These are phyloP conservation scores for Syncephalastrum monosporum DNA, from an alignment of 371 early-diverging fungal species.

Conservation along the genomic window DNA sequence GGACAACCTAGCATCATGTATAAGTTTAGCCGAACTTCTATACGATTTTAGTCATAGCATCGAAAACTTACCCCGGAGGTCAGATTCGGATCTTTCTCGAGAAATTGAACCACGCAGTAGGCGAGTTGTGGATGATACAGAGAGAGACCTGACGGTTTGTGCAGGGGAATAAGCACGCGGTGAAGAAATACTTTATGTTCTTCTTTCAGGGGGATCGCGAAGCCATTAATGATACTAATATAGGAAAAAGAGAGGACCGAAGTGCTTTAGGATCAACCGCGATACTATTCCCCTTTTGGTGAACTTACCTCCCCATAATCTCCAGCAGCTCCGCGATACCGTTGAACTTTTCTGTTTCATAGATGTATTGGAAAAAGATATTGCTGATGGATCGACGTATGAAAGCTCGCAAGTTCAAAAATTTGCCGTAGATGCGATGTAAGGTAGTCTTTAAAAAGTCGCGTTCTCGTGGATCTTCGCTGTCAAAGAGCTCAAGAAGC, in stretches of 20 bases:
- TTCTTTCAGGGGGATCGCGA: constrained; percentile 95
- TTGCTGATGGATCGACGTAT: constrained; percentile 95
- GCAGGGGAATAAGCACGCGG: constrained; percentile 89
- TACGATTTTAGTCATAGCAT: too few species aligned
- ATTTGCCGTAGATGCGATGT: constrained; percentile 97
- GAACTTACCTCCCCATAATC: constrained; percentile 83
- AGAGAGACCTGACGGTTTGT: constrained; percentile 87
- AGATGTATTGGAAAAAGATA: constrained; percentile 95
- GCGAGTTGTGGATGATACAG: constrained; percentile 95
- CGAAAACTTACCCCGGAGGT: constrained; percentile 69
- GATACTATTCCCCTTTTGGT: background rate
- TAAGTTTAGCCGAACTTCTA: background rate
- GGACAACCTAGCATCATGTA: constrained; percentile 60
- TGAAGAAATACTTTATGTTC: constrained; percentile 95
- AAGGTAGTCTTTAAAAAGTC: constrained; percentile 96
- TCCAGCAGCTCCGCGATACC: constrained; percentile 97
- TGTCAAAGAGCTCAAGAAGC: constrained; percentile 94
- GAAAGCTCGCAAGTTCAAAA: constrained; percentile 91
- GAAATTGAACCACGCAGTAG: constrained; percentile 96
- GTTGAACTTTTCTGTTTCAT: constrained; percentile 94
- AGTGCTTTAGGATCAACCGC: background rate
- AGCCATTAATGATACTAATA: constrained; percentile 95
- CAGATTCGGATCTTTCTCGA: constrained; percentile 94
- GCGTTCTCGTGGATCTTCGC: constrained; percentile 96
- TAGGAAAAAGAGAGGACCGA: background rate